A percentile compares a stretch with the other conserved stretches of the same genome.
These are phyloP conservation scores for Toxicodendron radicans DNA, from an alignment of 345 rosid species.

Conservation along the genomic window DNA sequence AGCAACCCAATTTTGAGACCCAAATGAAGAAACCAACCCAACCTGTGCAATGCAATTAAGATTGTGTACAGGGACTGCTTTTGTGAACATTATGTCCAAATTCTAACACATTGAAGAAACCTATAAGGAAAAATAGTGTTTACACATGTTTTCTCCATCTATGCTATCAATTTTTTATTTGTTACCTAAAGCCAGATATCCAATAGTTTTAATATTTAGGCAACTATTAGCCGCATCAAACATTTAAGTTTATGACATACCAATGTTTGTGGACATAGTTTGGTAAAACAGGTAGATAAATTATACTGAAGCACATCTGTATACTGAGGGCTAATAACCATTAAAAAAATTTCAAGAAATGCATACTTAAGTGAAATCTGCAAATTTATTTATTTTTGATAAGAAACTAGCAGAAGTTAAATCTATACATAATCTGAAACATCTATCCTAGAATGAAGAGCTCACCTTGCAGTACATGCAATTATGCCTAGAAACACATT, in stretches of 20 bases:
- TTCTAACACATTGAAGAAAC: neutral
- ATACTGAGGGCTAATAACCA: neutral
- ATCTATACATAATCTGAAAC: neutral
- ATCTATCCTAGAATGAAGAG: neutral
- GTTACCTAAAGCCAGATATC: neutral
- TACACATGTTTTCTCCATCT: neutral
- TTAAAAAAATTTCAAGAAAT: too few species aligned
- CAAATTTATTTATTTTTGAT: too few species aligned
- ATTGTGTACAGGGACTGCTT: too few species aligned
- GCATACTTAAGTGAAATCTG: too few species aligned
- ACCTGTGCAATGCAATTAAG: neutral
- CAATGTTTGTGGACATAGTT: too few species aligned
- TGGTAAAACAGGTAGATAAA: too few species aligned
- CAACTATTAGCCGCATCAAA: too few species aligned
- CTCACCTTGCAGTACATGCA: neutral
- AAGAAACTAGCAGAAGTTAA: neutral
- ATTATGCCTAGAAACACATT: neutral
- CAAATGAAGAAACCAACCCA: neutral
- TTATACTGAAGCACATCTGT: too few species aligned
- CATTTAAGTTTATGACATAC: too few species aligned
- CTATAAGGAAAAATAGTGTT: neutral
- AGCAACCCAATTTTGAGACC: neutral
- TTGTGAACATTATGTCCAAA: neutral
- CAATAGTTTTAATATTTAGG: too few species aligned
- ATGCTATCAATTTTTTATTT: neutral